These are phyloP conservation scores for Inga oerstediana DNA, from an alignment of 306 rosid genomes.

Conservation along the genomic window DNA sequence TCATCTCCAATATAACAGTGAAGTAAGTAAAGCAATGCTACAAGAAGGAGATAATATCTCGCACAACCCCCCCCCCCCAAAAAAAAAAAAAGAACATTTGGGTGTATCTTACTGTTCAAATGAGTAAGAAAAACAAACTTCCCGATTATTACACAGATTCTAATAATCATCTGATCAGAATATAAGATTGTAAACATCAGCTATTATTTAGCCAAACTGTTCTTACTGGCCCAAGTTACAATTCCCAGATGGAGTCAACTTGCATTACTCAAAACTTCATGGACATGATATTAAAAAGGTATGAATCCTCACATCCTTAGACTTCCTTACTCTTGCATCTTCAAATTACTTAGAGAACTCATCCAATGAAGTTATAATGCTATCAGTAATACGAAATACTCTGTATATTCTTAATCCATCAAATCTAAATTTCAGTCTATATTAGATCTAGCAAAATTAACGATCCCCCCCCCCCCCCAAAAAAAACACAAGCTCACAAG, in stretches of 20 bases:
- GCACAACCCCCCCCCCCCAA: too few species aligned
- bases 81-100: too few species aligned
- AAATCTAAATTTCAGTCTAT: background rate
- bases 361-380: background rate
- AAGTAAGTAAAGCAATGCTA: slow-evolving; percentile 13
- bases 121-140: background rate
- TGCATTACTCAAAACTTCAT: background rate
- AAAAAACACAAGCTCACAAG: background rate
- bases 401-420: background rate
- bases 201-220: background rate
- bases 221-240: background rate
- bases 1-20: slow-evolving; percentile 6
- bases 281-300: background rate
- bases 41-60: too few species aligned
- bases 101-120: background rate
- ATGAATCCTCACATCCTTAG: background rate
- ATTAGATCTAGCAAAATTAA: background rate
- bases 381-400: background rate
- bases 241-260: background rate
- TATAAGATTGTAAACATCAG: slow-evolving; percentile 1
- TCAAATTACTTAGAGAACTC: background rate
- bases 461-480: background rate
- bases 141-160: background rate
- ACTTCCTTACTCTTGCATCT: background rate
- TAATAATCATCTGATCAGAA: background rate